Evolutionary conservation across 2,329 filamentous ascomycete species (phyloP).

Genomic region (Arthroderma uncinatum): DNA sequence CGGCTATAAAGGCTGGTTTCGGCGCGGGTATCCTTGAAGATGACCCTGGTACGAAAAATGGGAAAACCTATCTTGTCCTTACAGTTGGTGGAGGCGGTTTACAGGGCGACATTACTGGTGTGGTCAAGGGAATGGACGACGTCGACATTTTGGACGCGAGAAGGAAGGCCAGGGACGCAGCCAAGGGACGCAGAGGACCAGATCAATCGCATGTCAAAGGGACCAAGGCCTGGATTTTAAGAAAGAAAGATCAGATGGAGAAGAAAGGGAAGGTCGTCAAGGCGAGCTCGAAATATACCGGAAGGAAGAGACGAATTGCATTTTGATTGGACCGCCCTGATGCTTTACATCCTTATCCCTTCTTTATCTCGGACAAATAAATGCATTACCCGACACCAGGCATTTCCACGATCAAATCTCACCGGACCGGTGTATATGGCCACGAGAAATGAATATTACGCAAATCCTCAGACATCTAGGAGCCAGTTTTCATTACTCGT

Average conservation of each 20-base stretch:
- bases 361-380: neutral
- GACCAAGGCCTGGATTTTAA: conserved; percentile 41
- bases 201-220: conserved; percentile 40
- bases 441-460: neutral
- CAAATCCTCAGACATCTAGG: neutral
- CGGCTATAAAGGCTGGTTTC: conserved; percentile 87
- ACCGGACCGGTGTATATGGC: too few species aligned
- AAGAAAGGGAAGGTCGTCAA: conserved; percentile 92
- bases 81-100: conserved; percentile 67
- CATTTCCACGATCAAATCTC: neutral
- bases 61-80: conserved; percentile 89
- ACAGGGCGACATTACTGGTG: conserved; percentile 68
- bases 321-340: conserved; percentile 46
- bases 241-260: conserved; percentile 83
- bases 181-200: conserved; percentile 39
- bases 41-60: conserved; percentile 90
- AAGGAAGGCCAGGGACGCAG: conserved; percentile 37
- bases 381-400: too few species aligned
- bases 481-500: neutral
- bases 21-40: conserved; percentile 91
- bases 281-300: conserved; percentile 82
- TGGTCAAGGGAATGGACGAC: conserved; percentile 77
- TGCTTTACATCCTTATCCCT: neutral
- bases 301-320: conserved; percentile 66
- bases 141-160: conserved; percentile 69